Percentiles rank a stretch among this genome's conserved stretches.
Evolutionary conservation across 257 asterid species (phyloP).

Genomic region (Solanum dulcamara): DNA sequence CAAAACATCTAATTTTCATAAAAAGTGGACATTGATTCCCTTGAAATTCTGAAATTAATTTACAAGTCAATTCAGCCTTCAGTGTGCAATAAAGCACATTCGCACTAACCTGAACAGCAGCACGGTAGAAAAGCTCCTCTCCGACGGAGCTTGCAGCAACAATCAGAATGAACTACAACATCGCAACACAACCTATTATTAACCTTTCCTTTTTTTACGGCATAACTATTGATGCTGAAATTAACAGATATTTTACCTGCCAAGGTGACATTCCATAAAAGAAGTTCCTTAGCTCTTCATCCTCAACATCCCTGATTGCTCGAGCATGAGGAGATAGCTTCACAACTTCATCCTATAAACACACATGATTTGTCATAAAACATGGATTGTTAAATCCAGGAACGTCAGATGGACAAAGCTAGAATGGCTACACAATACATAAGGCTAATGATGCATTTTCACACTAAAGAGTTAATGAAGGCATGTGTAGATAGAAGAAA

Average conservation of each 20-base stretch:
- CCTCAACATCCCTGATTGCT: constrained; percentile 93
- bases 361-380: not conserved
- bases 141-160: constrained; percentile 98
- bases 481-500: not conserved
- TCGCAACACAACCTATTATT: not conserved
- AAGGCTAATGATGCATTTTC: not conserved
- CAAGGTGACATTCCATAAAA: constrained; percentile 94
- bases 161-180: constrained; percentile 67
- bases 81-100: not conserved
- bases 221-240: not conserved
- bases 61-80: not conserved
- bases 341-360: constrained; percentile 80
- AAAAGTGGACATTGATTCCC: not conserved
- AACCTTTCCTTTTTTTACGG: not conserved
- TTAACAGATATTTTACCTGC: constrained; percentile 47
- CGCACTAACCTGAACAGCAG: constrained; percentile 74
- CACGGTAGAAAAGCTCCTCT: constrained; percentile 93
- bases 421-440: not conserved
- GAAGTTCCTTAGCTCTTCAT: constrained; percentile 77
- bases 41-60: not conserved
- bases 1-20: not conserved
- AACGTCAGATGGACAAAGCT: not conserved
- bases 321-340: constrained; percentile 96
- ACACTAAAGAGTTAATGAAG: not conserved
- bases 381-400: not conserved